Conservation (phyloP, 192 early-diverging fungal species). For the Coemansia sp. region DNA sequence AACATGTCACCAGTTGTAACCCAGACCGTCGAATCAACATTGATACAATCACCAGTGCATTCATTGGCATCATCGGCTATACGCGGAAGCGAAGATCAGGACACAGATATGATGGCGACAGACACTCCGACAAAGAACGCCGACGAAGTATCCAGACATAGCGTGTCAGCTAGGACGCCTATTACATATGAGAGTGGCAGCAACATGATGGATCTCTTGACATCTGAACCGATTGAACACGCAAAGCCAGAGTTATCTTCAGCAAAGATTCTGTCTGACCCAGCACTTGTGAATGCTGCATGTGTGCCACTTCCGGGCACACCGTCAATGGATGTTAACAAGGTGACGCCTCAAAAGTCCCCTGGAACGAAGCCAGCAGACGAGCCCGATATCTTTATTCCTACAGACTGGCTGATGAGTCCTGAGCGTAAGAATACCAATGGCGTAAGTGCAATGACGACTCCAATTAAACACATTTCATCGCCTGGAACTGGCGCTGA, state of each 20-base stretch:
- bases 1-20: too few relatives aligned
- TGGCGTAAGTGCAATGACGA: neutral
- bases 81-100: neutral
- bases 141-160: too few relatives aligned
- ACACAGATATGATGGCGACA: constrained; percentile 4
- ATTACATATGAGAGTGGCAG: neutral
- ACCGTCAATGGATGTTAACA: constrained; percentile 16
- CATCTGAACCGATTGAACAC: neutral
- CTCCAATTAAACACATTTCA: constrained; percentile 10
- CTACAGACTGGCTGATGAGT: constrained; percentile 51
- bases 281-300: constrained; percentile 42
- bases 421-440: constrained; percentile 9
- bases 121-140: neutral
- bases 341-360: constrained; percentile 14
- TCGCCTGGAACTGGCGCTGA: constrained; percentile 1
- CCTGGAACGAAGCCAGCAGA: neutral
- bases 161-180: too few relatives aligned
- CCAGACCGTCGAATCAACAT: too few relatives aligned
- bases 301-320: constrained; percentile 45
- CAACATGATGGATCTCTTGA: neutral
- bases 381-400: constrained; percentile 38
- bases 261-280: constrained; percentile 40
- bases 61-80: too few relatives aligned
- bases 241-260: constrained; percentile 26
- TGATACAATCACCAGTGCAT: too few relatives aligned